Percentiles rank a stretch among this genome's conserved stretches.
These are phyloP conservation scores for Penicillium samsonianum DNA, from an alignment of 495 filamentous ascomycete species.

Conservation along the genomic window DNA sequence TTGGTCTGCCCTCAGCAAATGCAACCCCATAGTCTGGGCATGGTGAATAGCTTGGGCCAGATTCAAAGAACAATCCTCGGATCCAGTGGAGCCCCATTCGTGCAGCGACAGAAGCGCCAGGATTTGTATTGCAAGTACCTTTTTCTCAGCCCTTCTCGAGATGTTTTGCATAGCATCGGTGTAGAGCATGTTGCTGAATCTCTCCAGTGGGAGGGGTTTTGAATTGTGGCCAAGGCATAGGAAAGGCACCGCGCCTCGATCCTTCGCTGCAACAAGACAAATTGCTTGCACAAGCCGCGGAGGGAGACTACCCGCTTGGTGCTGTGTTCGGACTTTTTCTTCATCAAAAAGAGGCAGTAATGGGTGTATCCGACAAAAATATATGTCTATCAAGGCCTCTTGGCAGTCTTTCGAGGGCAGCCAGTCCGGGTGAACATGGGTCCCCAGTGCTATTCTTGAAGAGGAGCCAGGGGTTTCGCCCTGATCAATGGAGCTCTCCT, in stretches of 20 bases:
- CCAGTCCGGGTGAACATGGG: not conserved
- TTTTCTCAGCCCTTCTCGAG: conserved; percentile 23
- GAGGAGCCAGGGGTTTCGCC: not conserved
- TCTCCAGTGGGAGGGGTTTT: conserved; percentile 16
- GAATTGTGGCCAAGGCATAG: conserved; percentile 23
- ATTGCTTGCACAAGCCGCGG: conserved; percentile 32
- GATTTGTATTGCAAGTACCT: conserved; percentile 35
- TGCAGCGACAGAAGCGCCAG: conserved; percentile 39
- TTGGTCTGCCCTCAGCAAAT: conserved; percentile 36
- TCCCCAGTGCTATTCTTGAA: not conserved
- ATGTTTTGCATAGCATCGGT: conserved; percentile 27
- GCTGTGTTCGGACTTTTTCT: conserved; percentile 17
- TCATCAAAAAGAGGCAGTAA: conserved; percentile 35
- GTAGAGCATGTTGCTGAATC: conserved; percentile 29
- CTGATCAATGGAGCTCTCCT: conserved; percentile 7
- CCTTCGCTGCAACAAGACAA: conserved; percentile 40
- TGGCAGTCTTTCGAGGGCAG: conserved; percentile 26
- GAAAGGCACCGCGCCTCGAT: conserved; percentile 26
- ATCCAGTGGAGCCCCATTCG: conserved; percentile 33
- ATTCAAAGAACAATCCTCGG: conserved; percentile 37
- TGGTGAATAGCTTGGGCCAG: conserved; percentile 48
- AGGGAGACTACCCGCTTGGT: conserved; percentile 18
- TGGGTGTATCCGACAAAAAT: conserved; percentile 29
- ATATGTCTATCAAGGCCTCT: conserved; percentile 24
- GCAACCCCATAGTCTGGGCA: conserved; percentile 61